These are phyloP conservation scores for Hypsizygus marmoreus DNA, from an alignment of 768 basidiomycete species.

Conservation along the genomic window DNA sequence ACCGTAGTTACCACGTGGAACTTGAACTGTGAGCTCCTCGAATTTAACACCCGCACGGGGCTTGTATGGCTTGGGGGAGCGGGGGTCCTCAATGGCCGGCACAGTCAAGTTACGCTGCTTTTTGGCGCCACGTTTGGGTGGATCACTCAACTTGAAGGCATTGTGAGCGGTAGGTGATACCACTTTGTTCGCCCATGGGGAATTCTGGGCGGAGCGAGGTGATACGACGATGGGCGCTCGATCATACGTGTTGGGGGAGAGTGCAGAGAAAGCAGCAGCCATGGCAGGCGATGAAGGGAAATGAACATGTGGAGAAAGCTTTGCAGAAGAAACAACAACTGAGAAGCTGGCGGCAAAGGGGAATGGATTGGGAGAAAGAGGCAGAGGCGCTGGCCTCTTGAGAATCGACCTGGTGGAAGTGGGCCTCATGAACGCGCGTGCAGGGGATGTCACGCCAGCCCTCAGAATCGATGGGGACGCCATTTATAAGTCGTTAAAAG, in stretches of 20 bases:
- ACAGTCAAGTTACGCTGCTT: slow-evolving; percentile 2
- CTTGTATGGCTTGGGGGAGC: slow-evolving; percentile 37
- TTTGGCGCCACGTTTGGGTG: slow-evolving; percentile 24
- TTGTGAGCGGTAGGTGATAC: slow-evolving; percentile 34
- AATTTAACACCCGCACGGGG: slow-evolving; percentile 12
- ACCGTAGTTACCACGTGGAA: slow-evolving; percentile 18
- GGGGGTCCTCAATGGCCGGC: slow-evolving; percentile 37
- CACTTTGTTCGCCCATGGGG: slow-evolving; percentile 54
- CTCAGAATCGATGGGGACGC: slow-evolving; percentile 39
- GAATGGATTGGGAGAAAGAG: slow-evolving; percentile 36
- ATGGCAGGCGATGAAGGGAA: slow-evolving; percentile 66
- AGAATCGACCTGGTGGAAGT: slow-evolving; percentile 38
- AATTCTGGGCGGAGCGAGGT: slow-evolving; percentile 56
- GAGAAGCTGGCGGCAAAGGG: slow-evolving; percentile 33
- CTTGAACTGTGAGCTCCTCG: slow-evolving; percentile 11
- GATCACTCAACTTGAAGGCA: slow-evolving; percentile 35
- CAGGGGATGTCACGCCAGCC: slow-evolving; percentile 34
- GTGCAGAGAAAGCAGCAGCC: slow-evolving; percentile 54
- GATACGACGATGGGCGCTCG: slow-evolving; percentile 62
- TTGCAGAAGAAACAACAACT: slow-evolving; percentile 30
- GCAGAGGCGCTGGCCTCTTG: slow-evolving; percentile 39
- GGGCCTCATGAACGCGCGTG: slow-evolving; percentile 26
- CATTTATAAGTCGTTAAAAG: slow-evolving; percentile 31
- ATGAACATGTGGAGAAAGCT: slow-evolving; percentile 56
- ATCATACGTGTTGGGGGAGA: slow-evolving; percentile 63